phyloP scores from a whole-genome alignment of 768 basidiomycete species.

The Filobasidium wieringae region DNA sequence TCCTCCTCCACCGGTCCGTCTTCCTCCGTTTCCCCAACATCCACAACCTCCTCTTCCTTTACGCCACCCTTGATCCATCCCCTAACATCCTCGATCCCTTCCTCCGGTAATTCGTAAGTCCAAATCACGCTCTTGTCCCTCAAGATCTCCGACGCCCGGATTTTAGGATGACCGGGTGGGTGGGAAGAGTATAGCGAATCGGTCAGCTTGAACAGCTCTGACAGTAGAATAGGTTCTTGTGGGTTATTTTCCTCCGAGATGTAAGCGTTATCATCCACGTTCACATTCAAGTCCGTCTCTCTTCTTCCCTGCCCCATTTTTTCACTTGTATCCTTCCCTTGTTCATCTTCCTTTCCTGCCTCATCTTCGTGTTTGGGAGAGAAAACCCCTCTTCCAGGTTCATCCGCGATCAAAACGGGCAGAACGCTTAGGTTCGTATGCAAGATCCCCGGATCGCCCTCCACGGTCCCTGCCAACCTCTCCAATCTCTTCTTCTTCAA shows the following conservation, averaged over 20 bases:
- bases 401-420: conserved; percentile 32
- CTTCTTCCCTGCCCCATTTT: background rate
- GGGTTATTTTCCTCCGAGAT: conserved; percentile 21
- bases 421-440: conserved; percentile 38
- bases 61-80: background rate
- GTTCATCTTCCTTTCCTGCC: background rate
- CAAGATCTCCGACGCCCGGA: conserved; percentile 33
- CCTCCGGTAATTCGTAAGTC: conserved; percentile 21
- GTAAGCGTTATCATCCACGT: too few species aligned
- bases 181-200: conserved; percentile 23
- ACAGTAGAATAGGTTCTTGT: conserved; percentile 29
- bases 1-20: too few species aligned
- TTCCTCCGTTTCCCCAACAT: too few species aligned
- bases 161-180: conserved; percentile 26
- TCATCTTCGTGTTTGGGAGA: background rate
- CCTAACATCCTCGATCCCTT: background rate
- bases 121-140: conserved; percentile 27
- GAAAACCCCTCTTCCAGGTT: conserved; percentile 8
- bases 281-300: background rate
- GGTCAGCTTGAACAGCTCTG: conserved; percentile 29
- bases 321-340: background rate
- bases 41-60: background rate
- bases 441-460: conserved; percentile 39
- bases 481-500: conserved; percentile 58
- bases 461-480: conserved; percentile 42